phyloP scores from a whole-genome alignment of 1,139 yeast genomes.

The Tardiomyces depauwii region DNA sequence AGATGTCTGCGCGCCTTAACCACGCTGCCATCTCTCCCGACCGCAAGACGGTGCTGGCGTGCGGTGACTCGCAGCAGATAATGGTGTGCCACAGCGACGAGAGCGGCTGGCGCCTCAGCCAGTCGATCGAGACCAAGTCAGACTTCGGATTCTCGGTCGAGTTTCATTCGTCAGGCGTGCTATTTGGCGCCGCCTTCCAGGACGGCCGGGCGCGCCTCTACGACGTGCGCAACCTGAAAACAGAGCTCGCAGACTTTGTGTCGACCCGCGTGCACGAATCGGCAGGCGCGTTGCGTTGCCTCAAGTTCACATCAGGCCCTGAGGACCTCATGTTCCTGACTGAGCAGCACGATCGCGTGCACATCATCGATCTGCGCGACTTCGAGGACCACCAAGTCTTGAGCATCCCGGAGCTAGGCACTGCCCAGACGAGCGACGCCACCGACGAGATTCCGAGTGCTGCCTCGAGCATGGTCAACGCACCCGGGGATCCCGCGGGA shows the following conservation, averaged over 20 bases:
- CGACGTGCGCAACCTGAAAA: slow-evolving; percentile 52
- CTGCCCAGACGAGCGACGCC: slow-evolving; percentile 3
- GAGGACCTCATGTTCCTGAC: slow-evolving; percentile 67
- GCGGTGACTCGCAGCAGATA: slow-evolving; percentile 49
- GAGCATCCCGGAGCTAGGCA: slow-evolving; percentile 32
- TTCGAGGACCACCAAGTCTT: slow-evolving; percentile 67
- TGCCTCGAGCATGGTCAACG: background rate
- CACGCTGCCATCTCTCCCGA: slow-evolving; percentile 54
- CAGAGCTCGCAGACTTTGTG: slow-evolving; percentile 28
- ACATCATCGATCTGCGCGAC: slow-evolving; percentile 66
- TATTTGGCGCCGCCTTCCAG: slow-evolving; percentile 75
- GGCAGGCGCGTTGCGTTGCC: slow-evolving; percentile 50
- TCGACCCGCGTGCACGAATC: slow-evolving; percentile 23
- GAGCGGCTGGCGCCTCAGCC: slow-evolving; percentile 14
- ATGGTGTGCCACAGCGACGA: slow-evolving; percentile 37
- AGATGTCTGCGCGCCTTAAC: slow-evolving; percentile 43
- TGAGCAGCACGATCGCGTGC: slow-evolving; percentile 83
- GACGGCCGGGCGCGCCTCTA: slow-evolving; percentile 71
- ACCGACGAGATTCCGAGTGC: slow-evolving; percentile 3
- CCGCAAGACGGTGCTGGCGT: slow-evolving; percentile 39
- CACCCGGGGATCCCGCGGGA: background rate
- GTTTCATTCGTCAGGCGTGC: slow-evolving; percentile 60
- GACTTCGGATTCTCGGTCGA: slow-evolving; percentile 79
- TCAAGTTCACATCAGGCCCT: slow-evolving; percentile 59
- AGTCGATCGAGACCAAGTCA: slow-evolving; percentile 42